These are phyloP conservation scores for Wickerhamomyces mucosus DNA, from an alignment of 805 yeast species.

Conservation along the genomic window DNA sequence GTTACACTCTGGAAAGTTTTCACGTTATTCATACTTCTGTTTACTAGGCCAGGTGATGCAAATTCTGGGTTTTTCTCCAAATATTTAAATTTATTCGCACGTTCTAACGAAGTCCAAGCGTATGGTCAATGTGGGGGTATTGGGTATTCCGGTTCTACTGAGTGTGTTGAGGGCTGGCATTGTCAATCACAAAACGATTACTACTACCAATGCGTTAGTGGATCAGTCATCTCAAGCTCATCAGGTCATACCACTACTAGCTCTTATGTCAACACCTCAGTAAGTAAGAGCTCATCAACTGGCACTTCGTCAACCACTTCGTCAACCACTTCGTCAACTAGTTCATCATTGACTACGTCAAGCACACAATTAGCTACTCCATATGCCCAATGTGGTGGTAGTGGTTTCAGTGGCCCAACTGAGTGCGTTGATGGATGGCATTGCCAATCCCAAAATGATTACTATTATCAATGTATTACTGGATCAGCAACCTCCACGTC, in stretches of 20 bases:
- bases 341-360: neutral
- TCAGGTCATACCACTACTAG: too few relatives aligned
- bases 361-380: slow-evolving; percentile 1
- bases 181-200: slow-evolving; percentile 8
- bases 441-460: slow-evolving; percentile 17
- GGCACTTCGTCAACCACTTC: too few relatives aligned
- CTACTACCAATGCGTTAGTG: slow-evolving; percentile 14
- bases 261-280: too few relatives aligned
- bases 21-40: too few relatives aligned
- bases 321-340: neutral
- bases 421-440: slow-evolving; percentile 15
- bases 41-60: too few relatives aligned
- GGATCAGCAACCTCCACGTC: too few relatives aligned
- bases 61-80: too few relatives aligned
- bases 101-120: slow-evolving; percentile 1
- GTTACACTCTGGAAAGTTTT: too few relatives aligned
- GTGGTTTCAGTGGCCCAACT: slow-evolving; percentile 5
- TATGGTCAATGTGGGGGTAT: slow-evolving; percentile 14
- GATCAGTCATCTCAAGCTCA: too few relatives aligned
- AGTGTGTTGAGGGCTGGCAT: slow-evolving; percentile 6
- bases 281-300: too few relatives aligned
- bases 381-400: slow-evolving; percentile 8
- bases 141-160: slow-evolving; percentile 5
- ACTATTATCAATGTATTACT: slow-evolving; percentile 21
- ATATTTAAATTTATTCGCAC: too few relatives aligned